phyloP scores from a whole-genome alignment of 169 alveolate species.

The Eimeria mitis region DNA sequence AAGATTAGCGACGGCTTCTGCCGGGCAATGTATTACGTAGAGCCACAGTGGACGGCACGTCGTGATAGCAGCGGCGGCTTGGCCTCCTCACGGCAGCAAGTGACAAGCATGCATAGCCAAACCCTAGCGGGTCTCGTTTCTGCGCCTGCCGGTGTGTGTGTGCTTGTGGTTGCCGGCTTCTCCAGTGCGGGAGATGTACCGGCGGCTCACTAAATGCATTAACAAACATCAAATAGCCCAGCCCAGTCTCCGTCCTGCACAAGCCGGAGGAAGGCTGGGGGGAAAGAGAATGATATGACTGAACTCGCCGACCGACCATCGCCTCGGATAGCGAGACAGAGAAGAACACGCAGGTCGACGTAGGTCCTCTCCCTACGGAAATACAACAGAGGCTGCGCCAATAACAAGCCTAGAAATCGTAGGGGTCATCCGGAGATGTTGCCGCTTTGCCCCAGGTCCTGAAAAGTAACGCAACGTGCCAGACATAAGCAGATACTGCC shows the following conservation, averaged over 20 bases:
- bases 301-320: conserved; percentile 37
- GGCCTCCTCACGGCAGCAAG: conserved; percentile 40
- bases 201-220: conserved; percentile 16
- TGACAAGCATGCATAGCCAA: not conserved
- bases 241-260: not conserved
- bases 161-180: conserved; percentile 52
- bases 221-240: conserved; percentile 8
- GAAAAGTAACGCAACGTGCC: conserved; percentile 4
- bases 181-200: conserved; percentile 65
- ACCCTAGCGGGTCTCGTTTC: conserved; percentile 19
- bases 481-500: not conserved
- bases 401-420: conserved; percentile 36
- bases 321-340: conserved; percentile 14
- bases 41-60: not conserved
- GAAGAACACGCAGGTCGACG: not conserved
- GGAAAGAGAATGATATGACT: not conserved
- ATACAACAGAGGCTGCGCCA: not conserved
- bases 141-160: conserved; percentile 18
- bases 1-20: not conserved
- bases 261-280: not conserved
- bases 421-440: conserved; percentile 64
- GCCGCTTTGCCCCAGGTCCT: conserved; percentile 78
- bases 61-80: conserved; percentile 24
- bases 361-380: not conserved
- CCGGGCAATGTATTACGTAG: not conserved